Base-by-base conservation (phyloP, 441 rosid genomes). In the Viola pubescens region DNA sequence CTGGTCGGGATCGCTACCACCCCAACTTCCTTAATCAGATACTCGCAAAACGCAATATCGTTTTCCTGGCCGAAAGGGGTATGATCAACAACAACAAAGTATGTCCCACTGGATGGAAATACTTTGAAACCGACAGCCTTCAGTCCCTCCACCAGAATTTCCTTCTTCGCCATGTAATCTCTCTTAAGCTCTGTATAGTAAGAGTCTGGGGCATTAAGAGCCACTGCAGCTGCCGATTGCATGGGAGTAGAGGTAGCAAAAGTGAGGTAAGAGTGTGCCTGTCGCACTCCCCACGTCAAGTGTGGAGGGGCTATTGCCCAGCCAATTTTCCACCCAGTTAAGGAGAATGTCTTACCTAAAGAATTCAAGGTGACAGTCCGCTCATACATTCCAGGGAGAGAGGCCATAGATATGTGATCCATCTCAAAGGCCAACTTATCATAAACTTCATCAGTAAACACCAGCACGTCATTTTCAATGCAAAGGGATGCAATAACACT, bases 321-420 rank as follows among this genome's bases (percentile, higher is more conserved):
- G 26, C 98, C 98, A 37, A 89, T 85, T 77, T 85, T 89, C 98
- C 98, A 91, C 8, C 98, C 97, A 0, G 94, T 92, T 67, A 92
- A 75, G 41, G 94, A 92, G 74, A 85, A 92, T 7, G 96, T 89
- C 81, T 89, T 91, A 56, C 95, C 97, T 6, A 89, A 54, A 52
- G 98, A 92, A 56, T 92, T 92, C 97, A 89, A 62, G 3, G 96
- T 92, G 37, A 89, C 96, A 0, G 94, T 87, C 47, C 88, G 75
- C 54, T 89, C 94, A 9, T 73, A 89, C 98, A 92, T 89, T 50
- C 94, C 90, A 0, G 97, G 97, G 66, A 92, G 89, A 7, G 98
- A 89, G 62, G 98, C 94, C 12, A 87, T 71, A 3, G 96, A 87
- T 16, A 92, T 77, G 66, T 92, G 97, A 75, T 92, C 97, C 87